Conservation (phyloP, 768 basidiomycete genomes). For the Asterophora lycoperdoides region DNA sequence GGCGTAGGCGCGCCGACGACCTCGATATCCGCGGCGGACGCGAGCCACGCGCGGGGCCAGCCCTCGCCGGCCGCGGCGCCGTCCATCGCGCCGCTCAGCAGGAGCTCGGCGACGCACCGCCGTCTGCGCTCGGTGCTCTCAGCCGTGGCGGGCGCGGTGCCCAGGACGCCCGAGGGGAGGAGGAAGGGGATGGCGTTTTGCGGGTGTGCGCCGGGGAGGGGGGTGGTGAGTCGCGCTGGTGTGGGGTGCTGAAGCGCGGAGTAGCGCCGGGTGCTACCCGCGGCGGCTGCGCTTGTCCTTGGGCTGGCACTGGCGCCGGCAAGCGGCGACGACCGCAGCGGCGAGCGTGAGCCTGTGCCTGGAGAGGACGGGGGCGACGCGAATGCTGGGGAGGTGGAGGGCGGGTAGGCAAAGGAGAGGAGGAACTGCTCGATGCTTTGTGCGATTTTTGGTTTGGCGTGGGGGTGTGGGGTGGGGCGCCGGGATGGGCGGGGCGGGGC, state of each 20-base stretch:
- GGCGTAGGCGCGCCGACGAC: neutral
- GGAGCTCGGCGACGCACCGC: slow-evolving; percentile 25
- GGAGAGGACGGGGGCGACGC: neutral
- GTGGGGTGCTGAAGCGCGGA: neutral
- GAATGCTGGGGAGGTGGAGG: slow-evolving; percentile 7
- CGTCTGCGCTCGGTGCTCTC: neutral
- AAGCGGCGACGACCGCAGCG: neutral
- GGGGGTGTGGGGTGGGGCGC: neutral
- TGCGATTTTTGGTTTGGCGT: slow-evolving; percentile 28
- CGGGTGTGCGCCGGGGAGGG: neutral
- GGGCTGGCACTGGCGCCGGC: too few relatives aligned
- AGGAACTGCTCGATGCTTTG: slow-evolving; percentile 38
- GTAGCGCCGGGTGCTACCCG: too few relatives aligned
- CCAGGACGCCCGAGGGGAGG: slow-evolving; percentile 13
- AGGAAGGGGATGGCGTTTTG: slow-evolving; percentile 9
- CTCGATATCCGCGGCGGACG: slow-evolving; percentile 5
- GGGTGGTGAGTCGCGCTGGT: neutral
- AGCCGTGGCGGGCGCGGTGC: neutral
- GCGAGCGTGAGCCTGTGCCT: neutral
- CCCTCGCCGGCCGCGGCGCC: slow-evolving; percentile 6
- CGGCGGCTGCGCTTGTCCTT: too few relatives aligned
- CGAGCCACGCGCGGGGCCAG: slow-evolving; percentile 19
- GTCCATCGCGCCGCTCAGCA: slow-evolving; percentile 26
- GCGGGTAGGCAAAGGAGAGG: slow-evolving; percentile 30
- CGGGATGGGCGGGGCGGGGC: neutral